Evolutionary conservation across 139 green algal genomes (phyloP).

Genomic region (Chloropicon primus): DNA sequence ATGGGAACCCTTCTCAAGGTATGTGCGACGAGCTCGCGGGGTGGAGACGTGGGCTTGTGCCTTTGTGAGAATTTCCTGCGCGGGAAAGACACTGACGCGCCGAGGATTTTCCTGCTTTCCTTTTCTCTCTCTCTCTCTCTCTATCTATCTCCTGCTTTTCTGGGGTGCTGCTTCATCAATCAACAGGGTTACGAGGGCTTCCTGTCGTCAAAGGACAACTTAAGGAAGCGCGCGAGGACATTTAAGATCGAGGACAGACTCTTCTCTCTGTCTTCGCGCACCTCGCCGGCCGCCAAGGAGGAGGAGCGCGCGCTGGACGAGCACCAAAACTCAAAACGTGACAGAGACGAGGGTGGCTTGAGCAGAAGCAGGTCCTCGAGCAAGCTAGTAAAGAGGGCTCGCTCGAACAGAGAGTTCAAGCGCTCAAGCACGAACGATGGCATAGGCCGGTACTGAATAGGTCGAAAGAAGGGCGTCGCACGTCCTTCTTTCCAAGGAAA

Average conservation of each 20-base stretch:
- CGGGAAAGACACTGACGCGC: no score
- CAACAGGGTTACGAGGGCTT: constrained; percentile 10
- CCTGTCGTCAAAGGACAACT: constrained; percentile 7
- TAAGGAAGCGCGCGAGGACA: constrained; percentile 2
- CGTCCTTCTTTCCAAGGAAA: no score
- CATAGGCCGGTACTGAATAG: neutral
- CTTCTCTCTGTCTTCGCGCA: neutral
- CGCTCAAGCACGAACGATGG: neutral
- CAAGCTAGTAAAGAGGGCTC: neutral
- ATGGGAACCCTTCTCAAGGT: constrained; percentile 7
- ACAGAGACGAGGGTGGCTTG: no score
- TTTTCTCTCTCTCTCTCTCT: neutral
- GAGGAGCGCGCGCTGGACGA: neutral
- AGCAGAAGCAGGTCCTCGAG: no score
- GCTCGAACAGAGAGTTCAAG: neutral
- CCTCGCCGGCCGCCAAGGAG: constrained; percentile 1
- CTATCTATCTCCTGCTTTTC: neutral
- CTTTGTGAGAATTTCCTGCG: no score
- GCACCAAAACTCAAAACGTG: neutral
- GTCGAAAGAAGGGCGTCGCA: no score
- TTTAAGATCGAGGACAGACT: constrained; percentile 4
- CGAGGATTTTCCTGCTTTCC: no score
- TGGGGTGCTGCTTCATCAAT: neutral
- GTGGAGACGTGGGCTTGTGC: no score
- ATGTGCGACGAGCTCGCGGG: neutral